A percentile compares a stretch with the other conserved stretches of the same genome.
phyloP scores from a whole-genome alignment of 208 protist genomes.

The Acanthamoeba polyphaga region DNA sequence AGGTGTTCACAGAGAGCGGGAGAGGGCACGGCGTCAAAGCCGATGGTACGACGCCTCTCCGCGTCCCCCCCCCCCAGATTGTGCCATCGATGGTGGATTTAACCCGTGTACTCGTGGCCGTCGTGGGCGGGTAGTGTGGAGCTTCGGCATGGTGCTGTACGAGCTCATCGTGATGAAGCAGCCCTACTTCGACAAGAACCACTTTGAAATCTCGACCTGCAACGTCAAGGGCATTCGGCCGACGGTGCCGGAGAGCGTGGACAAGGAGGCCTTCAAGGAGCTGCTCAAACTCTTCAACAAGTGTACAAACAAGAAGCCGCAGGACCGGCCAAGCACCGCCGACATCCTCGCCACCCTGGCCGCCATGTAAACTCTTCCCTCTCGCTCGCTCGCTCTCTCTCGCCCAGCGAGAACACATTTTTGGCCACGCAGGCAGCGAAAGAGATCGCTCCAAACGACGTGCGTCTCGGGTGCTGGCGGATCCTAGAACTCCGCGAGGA shows the following conservation, averaged over 20 bases:
- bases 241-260: constrained; percentile 19
- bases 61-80: not conserved
- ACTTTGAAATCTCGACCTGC: constrained; percentile 56
- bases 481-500: too few species aligned
- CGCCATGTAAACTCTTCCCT: not conserved
- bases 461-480: too few species aligned
- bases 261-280: constrained; percentile 57
- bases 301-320: constrained; percentile 56
- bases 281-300: constrained; percentile 37
- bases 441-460: too few species aligned
- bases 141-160: constrained; percentile 59
- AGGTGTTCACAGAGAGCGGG: constrained; percentile 16
- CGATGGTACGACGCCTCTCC: not conserved
- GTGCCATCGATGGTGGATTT: not conserved
- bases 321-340: not conserved
- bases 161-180: constrained; percentile 58
- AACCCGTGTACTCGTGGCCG: not conserved
- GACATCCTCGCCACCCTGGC: constrained; percentile 54
- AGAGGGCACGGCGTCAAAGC: constrained; percentile 40
- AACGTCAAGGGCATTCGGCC: constrained; percentile 40
- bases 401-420: too few species aligned
- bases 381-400: too few species aligned
- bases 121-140: constrained; percentile 9
- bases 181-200: constrained; percentile 57
- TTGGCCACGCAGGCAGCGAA: too few species aligned